A percentile compares a stretch with the other conserved stretches of the same genome.
Conservation (phyloP, 345 rosid species). For the Rhodamnia argentea region DNA sequence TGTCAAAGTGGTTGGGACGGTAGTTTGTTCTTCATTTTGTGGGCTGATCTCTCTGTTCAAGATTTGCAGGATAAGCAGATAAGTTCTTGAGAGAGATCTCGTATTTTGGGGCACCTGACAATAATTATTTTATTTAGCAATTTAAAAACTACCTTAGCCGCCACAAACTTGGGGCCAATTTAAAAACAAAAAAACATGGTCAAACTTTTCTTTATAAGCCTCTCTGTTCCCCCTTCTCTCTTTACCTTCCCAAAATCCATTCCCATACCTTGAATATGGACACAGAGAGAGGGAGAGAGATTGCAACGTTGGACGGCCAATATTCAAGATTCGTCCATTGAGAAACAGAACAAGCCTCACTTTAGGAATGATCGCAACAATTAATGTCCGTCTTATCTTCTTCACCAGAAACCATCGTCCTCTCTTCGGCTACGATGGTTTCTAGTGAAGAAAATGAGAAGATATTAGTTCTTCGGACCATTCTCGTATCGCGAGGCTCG, state of each 20-base stretch:
- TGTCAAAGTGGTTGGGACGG: accelerated
- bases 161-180: background rate
- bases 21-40: background rate
- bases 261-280: background rate
- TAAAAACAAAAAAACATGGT: accelerated
- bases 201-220: background rate
- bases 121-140: background rate
- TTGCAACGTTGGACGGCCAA: background rate
- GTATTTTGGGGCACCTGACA: background rate
- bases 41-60: no score
- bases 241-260: background rate
- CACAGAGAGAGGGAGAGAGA: background rate
- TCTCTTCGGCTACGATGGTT: background rate
- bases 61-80: no score
- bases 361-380: no score
- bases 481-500: background rate
- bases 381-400: no score
- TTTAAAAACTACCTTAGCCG: background rate
- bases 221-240: background rate
- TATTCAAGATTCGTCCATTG: background rate
- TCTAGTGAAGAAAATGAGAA: background rate
- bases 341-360: background rate
- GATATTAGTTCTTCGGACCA: background rate
- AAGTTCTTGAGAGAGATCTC: no score
- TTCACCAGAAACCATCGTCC: no score